Evolutionary conservation across 306 rosid species (phyloP), one percentile per base, ranked within the genome.

Genomic region (Cucumis melo): DNA sequence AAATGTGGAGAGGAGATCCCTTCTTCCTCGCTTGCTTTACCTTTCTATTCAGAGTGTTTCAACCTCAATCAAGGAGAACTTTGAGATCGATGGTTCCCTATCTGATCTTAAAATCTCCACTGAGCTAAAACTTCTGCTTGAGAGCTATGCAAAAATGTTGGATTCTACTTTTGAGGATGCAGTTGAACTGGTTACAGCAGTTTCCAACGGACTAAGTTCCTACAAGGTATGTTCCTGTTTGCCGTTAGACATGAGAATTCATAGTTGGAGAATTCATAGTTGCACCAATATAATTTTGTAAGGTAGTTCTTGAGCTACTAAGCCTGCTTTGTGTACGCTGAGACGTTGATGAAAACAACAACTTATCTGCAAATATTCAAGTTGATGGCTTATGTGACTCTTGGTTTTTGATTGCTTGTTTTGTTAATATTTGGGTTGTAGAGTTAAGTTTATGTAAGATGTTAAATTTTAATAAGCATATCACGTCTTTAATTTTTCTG

Each of bases 11-110:
- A 89, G 87, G 91, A 95, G 82, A 82, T 92, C 96, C 55, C 88
- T 95, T 84, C 96, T 92, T 78, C 97, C 99, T 54, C 89, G 98
- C 83, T 85, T 95, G 93, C 84, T 95, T 78, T 89, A 88, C 86
- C 92, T 95, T 72, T 89, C 99, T 62, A 85, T 90, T 77, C 96
- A 79, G 82, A 87, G 91, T 77, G 93, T 89, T 78, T 89, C 97
- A 23, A 62, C 86, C 34, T 87, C 93, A 64, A 73, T 86, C 51
- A 95, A 85, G 88, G 98, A 92, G 60, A 90, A 84, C 77, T 80
- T 85, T 46, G 91, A 88, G 74, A 84, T 78, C 83, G 87, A 89
- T 82, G 98, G 97, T 73, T 85, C 89, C 64, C 76, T 29, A 76
- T 83, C 87, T 77, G 81, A 83, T 76, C 79, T 83, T 44, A 85